A percentile compares a stretch with the other conserved stretches of the same genome.
Evolutionary conservation across 345 rosid genomes (phyloP).

Genomic region (Pugionium cornutum): DNA sequence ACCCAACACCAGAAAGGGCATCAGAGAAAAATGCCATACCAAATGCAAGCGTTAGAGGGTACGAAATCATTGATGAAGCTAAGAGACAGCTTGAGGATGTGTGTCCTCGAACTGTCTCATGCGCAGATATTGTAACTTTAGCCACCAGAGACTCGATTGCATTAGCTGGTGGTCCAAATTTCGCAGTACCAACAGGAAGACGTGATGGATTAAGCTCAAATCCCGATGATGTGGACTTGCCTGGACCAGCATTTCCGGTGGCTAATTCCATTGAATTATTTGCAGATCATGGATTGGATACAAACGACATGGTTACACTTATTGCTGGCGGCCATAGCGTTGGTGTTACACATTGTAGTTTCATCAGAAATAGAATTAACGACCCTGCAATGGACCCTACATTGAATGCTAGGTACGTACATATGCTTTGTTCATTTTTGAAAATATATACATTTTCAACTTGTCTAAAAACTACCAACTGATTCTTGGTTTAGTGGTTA

Average conservation of each 20-base stretch:
- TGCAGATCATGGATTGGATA: conserved; percentile 46
- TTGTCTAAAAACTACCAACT: too few species aligned
- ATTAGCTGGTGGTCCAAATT: conserved; percentile 62
- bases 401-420: conserved; percentile 37
- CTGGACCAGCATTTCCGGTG: conserved; percentile 53
- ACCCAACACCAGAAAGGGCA: conserved; percentile 38
- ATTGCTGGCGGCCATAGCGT: conserved; percentile 70
- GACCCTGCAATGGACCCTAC: conserved; percentile 58
- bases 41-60: conserved; percentile 41
- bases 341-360: conserved; percentile 66
- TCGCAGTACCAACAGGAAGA: conserved; percentile 56
- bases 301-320: conserved; percentile 67
- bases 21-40: conserved; percentile 43
- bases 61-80: conserved; percentile 42
- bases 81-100: conserved; percentile 37
- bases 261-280: conserved; percentile 44
- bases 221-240: conserved; percentile 54
- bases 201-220: conserved; percentile 60
- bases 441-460: too few species aligned
- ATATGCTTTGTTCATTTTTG: too few species aligned
- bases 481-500: too few species aligned
- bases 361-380: conserved; percentile 53
- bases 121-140: conserved; percentile 47
- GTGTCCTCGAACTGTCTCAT: conserved; percentile 37
- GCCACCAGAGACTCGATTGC: conserved; percentile 64